Conservation (phyloP, 345 rosid genomes). For the Eucalyptus caleyi region DNA sequence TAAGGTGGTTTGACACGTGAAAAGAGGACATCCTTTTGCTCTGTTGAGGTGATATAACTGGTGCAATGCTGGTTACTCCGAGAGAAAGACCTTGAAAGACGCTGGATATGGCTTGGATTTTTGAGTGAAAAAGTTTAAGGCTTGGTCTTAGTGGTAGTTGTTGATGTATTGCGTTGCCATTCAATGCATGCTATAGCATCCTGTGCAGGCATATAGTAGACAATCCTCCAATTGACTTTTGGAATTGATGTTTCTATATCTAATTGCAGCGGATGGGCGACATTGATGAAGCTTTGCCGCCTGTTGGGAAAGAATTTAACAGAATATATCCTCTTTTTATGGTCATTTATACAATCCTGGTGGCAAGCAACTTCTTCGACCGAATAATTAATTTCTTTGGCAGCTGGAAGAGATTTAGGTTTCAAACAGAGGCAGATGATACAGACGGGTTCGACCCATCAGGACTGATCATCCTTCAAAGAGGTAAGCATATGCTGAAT, state of each 20-base stretch:
- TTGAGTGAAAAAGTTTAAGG: background rate
- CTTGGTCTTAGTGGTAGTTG: background rate
- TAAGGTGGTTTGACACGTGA: background rate
- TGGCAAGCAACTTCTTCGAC: conserved; percentile 90
- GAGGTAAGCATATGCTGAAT: conserved; percentile 27
- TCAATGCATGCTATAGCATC: background rate
- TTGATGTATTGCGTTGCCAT: background rate
- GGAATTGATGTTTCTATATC: background rate
- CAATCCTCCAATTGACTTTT: background rate
- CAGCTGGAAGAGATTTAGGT: conserved; percentile 82
- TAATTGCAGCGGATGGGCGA: conserved; percentile 87
- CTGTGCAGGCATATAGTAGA: background rate
- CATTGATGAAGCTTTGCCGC: conserved; percentile 75
- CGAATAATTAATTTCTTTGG: conserved; percentile 85
- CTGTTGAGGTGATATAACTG: background rate
- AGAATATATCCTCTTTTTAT: conserved; percentile 93
- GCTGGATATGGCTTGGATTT: background rate
- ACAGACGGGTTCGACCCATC: conserved; percentile 93
- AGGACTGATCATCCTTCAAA: conserved; percentile 78
- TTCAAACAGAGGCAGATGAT: conserved; percentile 81
- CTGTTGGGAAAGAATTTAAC: conserved; percentile 80
- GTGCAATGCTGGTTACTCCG: background rate
- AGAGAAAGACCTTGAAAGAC: background rate
- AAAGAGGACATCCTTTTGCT: background rate
- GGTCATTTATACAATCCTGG: conserved; percentile 87